Percentiles rank a stretch among this genome's conserved stretches.
Conservation (phyloP, 2,329 filamentous ascomycete species). For the Fusarium acutatum region DNA sequence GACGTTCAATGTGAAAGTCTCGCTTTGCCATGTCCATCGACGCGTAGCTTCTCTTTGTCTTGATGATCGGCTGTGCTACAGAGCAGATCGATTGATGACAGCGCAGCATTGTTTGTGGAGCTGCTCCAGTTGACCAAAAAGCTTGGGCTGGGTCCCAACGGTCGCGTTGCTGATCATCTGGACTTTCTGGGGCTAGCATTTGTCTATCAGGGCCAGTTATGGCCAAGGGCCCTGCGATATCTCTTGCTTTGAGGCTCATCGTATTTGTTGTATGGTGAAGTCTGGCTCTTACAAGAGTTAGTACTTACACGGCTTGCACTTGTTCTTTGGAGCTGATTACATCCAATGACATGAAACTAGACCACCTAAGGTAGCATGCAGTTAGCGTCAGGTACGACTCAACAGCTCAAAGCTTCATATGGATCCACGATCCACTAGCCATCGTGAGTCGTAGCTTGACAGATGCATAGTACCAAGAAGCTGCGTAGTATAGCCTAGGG, state of each 20-base stretch:
- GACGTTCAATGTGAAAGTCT: neutral
- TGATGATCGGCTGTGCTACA: conserved; percentile 5
- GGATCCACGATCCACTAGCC: neutral
- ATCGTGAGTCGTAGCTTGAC: neutral
- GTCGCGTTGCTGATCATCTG: conserved; percentile 23
- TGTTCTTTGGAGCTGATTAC: neutral
- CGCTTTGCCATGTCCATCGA: neutral
- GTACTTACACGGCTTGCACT: neutral
- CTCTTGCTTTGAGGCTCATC: neutral
- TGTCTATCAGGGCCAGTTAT: neutral
- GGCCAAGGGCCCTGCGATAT: neutral
- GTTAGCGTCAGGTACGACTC: neutral
- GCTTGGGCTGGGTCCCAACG: conserved; percentile 21
- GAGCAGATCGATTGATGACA: conserved; percentile 16
- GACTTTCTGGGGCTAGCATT: conserved; percentile 3
- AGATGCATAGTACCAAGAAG: neutral
- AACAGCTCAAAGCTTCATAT: neutral
- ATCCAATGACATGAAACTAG: neutral
- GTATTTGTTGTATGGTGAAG: neutral
- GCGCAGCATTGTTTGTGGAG: conserved; percentile 25
- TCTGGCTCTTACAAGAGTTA: neutral
- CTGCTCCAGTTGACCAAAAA: conserved; percentile 15
- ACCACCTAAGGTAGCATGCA: neutral
- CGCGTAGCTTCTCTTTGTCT: conserved; percentile 23
- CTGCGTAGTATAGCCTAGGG: neutral